These are phyloP conservation scores for Trichoderma asperellum DNA, from an alignment of 2,329 filamentous ascomycete genomes.

Conservation along the genomic window DNA sequence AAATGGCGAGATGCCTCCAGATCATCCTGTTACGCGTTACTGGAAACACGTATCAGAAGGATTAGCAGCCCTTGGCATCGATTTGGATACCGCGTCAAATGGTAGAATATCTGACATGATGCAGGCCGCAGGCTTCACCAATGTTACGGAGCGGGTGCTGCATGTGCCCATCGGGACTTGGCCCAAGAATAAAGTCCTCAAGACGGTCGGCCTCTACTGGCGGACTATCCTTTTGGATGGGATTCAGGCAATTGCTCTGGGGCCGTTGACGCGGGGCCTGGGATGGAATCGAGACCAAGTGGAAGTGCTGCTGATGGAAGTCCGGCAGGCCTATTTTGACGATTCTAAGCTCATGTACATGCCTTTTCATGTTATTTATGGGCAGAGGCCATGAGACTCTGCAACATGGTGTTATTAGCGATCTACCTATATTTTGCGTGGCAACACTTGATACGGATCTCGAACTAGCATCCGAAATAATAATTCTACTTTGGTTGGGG, in stretches of 20 bases:
- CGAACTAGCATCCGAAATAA: neutral
- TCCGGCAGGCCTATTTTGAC: conserved; percentile 54
- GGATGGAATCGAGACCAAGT: conserved; percentile 54
- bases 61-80: conserved; percentile 50
- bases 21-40: conserved; percentile 51
- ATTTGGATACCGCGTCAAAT: conserved; percentile 50
- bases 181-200: conserved; percentile 56
- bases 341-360: conserved; percentile 55
- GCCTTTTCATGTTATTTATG: conserved; percentile 59
- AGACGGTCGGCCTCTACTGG: conserved; percentile 57
- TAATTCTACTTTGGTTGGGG: neutral
- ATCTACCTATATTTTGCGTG: neutral
- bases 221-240: conserved; percentile 55
- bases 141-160: conserved; percentile 54
- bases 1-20: conserved; percentile 43
- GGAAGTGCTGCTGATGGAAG: conserved; percentile 52
- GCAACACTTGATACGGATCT: neutral
- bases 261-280: conserved; percentile 55
- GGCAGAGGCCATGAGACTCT: conserved; percentile 51
- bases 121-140: conserved; percentile 55
- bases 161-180: conserved; percentile 60
- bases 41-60: conserved; percentile 53
- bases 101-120: conserved; percentile 50
- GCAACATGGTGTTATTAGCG: neutral
- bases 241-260: conserved; percentile 55